A percentile compares a stretch with the other conserved stretches of the same genome.
These are phyloP conservation scores for Dictyostelium capitatum DNA, from an alignment of 78 protist species.

Conservation along the genomic window DNA sequence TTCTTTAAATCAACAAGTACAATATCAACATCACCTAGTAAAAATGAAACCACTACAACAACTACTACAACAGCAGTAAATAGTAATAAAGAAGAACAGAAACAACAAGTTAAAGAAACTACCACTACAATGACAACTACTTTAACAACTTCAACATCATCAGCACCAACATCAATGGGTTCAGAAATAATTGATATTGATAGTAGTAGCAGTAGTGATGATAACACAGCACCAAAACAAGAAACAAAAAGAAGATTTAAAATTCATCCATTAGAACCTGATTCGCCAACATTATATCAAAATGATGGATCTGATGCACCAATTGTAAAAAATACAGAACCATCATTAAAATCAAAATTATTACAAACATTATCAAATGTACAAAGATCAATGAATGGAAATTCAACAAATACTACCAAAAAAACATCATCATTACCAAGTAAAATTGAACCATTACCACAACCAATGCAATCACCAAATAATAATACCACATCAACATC, in stretches of 20 bases:
- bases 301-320: neutral
- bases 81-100: neutral
- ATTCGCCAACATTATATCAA: conserved; percentile 5
- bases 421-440: too few species aligned
- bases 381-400: conserved; percentile 7
- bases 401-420: neutral
- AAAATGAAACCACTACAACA: neutral
- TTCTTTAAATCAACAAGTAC: conserved; percentile 16
- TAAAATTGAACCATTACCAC: neutral
- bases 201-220: neutral
- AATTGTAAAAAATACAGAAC: neutral
- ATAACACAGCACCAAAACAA: neutral
- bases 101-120: neutral
- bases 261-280: conserved; percentile 44
- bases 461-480: neutral
- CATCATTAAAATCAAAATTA: conserved; percentile 21
- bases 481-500: neutral
- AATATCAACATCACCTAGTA: neutral
- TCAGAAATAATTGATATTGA: neutral
- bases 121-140: neutral
- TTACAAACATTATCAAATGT: conserved; percentile 4
- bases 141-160: neutral
- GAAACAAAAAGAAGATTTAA: neutral
- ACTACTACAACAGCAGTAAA: neutral
- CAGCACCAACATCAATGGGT: neutral